Conservation (phyloP, 495 filamentous ascomycete species). For the Chlorociboria aeruginascens region DNA sequence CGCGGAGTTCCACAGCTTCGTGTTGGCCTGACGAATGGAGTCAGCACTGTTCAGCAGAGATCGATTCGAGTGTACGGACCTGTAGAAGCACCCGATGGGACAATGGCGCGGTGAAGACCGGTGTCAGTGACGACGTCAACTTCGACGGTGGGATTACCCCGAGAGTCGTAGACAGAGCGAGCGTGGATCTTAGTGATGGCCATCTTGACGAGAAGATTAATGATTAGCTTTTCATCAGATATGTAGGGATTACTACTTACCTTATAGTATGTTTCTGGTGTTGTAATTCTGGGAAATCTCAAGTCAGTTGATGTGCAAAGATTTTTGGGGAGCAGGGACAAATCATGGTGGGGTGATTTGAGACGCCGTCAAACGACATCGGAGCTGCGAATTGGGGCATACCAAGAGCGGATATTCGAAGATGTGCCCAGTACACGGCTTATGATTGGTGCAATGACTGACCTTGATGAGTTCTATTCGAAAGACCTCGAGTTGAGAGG, state of each 20-base stretch:
- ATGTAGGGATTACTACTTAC: background rate
- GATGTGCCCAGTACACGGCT: too few species aligned
- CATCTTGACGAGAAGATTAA: conserved; percentile 41
- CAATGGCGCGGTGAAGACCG: conserved; percentile 96
- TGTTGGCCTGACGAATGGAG: conserved; percentile 58
- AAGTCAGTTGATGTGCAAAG: conserved; percentile 13
- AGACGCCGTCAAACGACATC: conserved; percentile 13
- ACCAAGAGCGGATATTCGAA: too few species aligned
- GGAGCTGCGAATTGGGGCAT: conserved; percentile 3
- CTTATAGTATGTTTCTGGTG: conserved; percentile 7
- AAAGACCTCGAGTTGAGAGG: too few species aligned
- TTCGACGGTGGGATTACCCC: conserved; percentile 87
- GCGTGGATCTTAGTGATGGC: conserved; percentile 97
- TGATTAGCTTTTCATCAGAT: conserved; percentile 5
- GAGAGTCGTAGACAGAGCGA: conserved; percentile 98
- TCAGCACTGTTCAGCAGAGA: conserved; percentile 4
- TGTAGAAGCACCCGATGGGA: conserved; percentile 95
- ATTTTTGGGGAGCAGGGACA: conserved; percentile 1
- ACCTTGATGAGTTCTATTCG: too few species aligned
- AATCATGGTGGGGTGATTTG: conserved; percentile 13
- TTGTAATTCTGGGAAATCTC: background rate
- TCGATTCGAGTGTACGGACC: conserved; percentile 40
- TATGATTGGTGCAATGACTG: too few species aligned
- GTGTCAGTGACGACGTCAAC: conserved; percentile 95
- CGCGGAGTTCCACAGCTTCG: conserved; percentile 97